Evolutionary conservation across 352 stramenopile genomes (phyloP).

Genomic region (Phytophthora capsici): DNA sequence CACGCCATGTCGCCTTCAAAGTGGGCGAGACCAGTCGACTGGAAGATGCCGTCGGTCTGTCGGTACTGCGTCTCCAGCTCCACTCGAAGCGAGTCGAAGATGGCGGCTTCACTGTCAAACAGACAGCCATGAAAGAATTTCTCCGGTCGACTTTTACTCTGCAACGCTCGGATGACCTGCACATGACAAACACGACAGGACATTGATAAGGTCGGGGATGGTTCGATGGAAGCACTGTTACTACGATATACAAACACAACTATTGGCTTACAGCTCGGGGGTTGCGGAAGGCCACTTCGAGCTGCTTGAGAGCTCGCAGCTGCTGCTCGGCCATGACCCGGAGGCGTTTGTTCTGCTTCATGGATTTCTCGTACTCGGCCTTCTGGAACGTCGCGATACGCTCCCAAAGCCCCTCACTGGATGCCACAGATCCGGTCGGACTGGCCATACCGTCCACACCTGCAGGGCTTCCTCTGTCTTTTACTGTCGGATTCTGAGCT

Average conservation of each 20-base stretch:
- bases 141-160: slow-evolving; percentile 7
- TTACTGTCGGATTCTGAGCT: slow-evolving; percentile 17
- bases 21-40: slow-evolving; percentile 18
- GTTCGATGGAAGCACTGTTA: slow-evolving; percentile 30
- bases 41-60: slow-evolving; percentile 36
- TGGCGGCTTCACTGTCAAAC: slow-evolving; percentile 31
- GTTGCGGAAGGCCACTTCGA: slow-evolving; percentile 44
- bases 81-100: slow-evolving; percentile 39
- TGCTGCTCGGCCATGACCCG: slow-evolving; percentile 42
- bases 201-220: slow-evolving; percentile 18
- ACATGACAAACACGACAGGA: slow-evolving; percentile 1
- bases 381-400: slow-evolving; percentile 40
- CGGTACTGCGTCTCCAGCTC: slow-evolving; percentile 38
- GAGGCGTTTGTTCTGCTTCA: slow-evolving; percentile 43
- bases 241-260: slow-evolving; percentile 23
- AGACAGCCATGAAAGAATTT: slow-evolving; percentile 14
- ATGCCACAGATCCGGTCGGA: background rate
- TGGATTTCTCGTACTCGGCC: slow-evolving; percentile 32
- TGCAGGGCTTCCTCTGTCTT: slow-evolving; percentile 18
- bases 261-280: slow-evolving; percentile 35
- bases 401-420: slow-evolving; percentile 36
- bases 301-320: slow-evolving; percentile 39
- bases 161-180: slow-evolving; percentile 1
- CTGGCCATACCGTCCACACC: slow-evolving; percentile 14
- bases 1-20: slow-evolving; percentile 41